Percentiles rank a stretch among this genome's conserved stretches.
Conservation (phyloP, 164 flowering plant genomes). For the grape (Vitis vinifera) region DNA sequence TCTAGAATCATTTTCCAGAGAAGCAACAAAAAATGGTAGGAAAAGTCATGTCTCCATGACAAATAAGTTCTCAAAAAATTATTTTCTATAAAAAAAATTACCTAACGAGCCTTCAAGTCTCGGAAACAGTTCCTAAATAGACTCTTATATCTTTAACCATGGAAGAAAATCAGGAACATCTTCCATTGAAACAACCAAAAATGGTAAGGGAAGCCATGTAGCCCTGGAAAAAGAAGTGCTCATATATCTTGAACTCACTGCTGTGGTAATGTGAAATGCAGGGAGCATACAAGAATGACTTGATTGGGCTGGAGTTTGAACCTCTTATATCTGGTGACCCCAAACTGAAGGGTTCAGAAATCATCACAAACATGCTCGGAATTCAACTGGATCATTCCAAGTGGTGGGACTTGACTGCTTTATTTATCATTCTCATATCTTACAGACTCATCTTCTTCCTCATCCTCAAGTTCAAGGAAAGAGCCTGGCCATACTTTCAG, state of each 20-base stretch:
- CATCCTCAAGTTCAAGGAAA: conserved; percentile 28
- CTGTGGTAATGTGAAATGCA: neutral
- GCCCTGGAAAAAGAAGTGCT: too few relatives aligned
- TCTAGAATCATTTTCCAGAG: too few relatives aligned
- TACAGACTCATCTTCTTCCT: conserved; percentile 25
- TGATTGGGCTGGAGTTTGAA: conserved; percentile 46
- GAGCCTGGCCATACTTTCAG: conserved; percentile 5
- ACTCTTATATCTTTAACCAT: too few relatives aligned
- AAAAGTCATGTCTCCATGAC: too few relatives aligned
- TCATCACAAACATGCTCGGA: conserved; percentile 19
- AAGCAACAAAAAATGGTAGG: too few relatives aligned
- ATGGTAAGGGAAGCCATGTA: too few relatives aligned
- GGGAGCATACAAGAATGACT: conserved; percentile 44
- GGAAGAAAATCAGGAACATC: too few relatives aligned
- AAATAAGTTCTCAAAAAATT: too few relatives aligned
- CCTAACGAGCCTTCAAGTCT: too few relatives aligned
- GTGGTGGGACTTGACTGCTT: conserved; percentile 42
- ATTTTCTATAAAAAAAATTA: too few relatives aligned
- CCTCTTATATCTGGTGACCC: conserved; percentile 26
- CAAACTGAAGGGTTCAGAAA: conserved; percentile 30
- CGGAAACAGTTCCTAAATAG: too few relatives aligned
- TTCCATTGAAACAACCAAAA: too few relatives aligned
- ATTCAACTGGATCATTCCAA: conserved; percentile 27
- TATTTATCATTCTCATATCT: conserved; percentile 9
- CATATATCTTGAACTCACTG: neutral